These are phyloP conservation scores for Immersiella caudata DNA, from an alignment of 495 filamentous ascomycete genomes.

Conservation along the genomic window DNA sequence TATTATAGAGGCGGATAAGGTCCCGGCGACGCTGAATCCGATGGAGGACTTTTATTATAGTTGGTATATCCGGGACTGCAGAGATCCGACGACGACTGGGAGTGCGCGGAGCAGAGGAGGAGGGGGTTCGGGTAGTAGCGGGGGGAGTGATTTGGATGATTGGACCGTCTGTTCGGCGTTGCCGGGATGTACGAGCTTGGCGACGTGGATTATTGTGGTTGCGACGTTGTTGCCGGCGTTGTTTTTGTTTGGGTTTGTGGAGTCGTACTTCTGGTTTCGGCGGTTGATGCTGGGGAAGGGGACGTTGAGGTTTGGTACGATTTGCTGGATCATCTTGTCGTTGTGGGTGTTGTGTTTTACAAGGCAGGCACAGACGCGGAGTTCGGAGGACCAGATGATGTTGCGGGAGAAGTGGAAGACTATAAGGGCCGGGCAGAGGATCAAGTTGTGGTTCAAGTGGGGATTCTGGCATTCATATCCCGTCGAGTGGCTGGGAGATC, in stretches of 20 bases:
- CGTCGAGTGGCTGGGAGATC: conserved; percentile 30
- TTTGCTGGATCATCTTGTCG: conserved; percentile 51
- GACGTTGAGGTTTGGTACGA: conserved; percentile 50
- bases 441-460: conserved; percentile 53
- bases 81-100: not conserved
- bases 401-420: conserved; percentile 49
- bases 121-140: not conserved
- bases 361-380: conserved; percentile 45
- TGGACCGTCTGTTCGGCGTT: conserved; percentile 22
- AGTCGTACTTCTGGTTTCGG: conserved; percentile 55
- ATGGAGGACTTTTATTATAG: not conserved
- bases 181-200: conserved; percentile 36
- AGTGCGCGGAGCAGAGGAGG: not conserved
- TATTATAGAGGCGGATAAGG: not conserved
- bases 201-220: conserved; percentile 42
- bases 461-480: conserved; percentile 56
- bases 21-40: not conserved
- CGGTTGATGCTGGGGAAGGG: conserved; percentile 55
- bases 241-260: conserved; percentile 53
- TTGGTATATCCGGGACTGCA: not conserved
- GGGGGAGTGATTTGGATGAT: conserved; percentile 18
- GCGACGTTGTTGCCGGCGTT: conserved; percentile 44
- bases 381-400: conserved; percentile 43
- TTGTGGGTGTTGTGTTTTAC: conserved; percentile 48
- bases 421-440: conserved; percentile 40